Evolutionary conservation across 2,329 filamentous ascomycete species (phyloP), one percentile per base, ranked within the genome.

Genomic region (Pseudogymnoascus sp.): DNA sequence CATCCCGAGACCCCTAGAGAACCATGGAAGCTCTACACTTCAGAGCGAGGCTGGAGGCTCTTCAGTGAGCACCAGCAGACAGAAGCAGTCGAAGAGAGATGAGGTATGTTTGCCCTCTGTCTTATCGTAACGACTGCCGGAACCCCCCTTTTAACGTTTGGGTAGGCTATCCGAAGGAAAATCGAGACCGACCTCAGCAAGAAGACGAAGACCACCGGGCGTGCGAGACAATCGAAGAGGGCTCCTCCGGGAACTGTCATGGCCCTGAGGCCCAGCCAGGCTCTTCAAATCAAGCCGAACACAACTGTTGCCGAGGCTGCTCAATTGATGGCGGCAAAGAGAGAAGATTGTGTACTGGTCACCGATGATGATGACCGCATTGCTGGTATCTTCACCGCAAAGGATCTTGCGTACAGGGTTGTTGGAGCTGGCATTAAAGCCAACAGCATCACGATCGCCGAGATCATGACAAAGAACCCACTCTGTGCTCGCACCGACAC

Each of bases 401-500:
- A 99, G 81, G 95, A 99, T 80, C 82, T 99, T 74, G 95, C 95
- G 17, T 99, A 97, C 81, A 87, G 95, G 64, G 95, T 99, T 10
- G 93, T 99, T 26, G 95, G 93, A 63, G 86, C 87, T 63, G 95
- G 95, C 28, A 83, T 93, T 72, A 96, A 96, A 79, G 90, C 95
- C 33, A 88, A 86, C 75, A 91, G 88, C 74, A 86, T 97, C 70
- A 96, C 91, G 21, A 97, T 99, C 74, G 90, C 92, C 69, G 93
- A 97, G 74, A 99, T 99, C 76, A 99, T 99, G 95, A 99, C 95
- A 74, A 97, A 97, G 82, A 99, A 99, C 79, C 95, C 95, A 10
- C 85, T 99, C 15, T 99, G 95, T 76, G 95, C 95, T 63, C 87
- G 95, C 75, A 99, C 95, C 64, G 95, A 99, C 74, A 99, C 95